Base-by-base conservation (phyloP, 2,329 filamentous ascomycete species). In the Colletotrichum gigasporum region DNA sequence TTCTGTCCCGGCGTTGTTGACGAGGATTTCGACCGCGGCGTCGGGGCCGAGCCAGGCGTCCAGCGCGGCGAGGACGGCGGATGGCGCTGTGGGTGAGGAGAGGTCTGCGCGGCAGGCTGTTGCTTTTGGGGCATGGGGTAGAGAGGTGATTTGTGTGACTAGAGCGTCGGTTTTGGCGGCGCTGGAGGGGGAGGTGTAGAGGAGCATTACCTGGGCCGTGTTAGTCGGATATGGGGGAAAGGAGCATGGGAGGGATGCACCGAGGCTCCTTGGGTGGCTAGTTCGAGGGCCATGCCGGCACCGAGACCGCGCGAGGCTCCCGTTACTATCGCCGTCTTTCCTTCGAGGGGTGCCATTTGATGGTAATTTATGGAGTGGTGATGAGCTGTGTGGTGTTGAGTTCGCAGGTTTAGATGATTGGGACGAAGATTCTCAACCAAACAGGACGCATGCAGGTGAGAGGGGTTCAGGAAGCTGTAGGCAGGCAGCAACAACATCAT, bases 1-100 rank as follows among this genome's bases (percentile, higher is more conserved):
- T 58, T 77, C 74, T 7, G 74, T 66, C 4, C 73, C 79, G 4
- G 79, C 79, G 63, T 80, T 81, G 68, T 79, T 79, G 56, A 79
- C 68, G 30, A 78, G 69, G 57, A 78, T 77, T 67, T 77, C 71
- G 47, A 77, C 8, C 8, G 4, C 20, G 28, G 55, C n/a, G 6
- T 47, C 24, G 61, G 61, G 30, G 54, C 68, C 51, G 35, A 61
- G 59, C 63, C 65, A 28, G 69, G 73, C 12, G 73, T 73, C n/a
- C 66, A 71, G 34, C 52, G 72, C 65, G 16, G 72, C 63, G 26
- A 80, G 57, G 79, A 82, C 10, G 71, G 75, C 47, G 68, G 59
- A 39, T 3, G 69, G 63, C 44, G 60, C 67, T n/a, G 50, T 4
- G 3, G 64, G 58, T 28, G 67, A 52, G 10, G 63, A 37, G 34